Conservation (phyloP, 768 basidiomycete species). For the Serendipita indica region DNA sequence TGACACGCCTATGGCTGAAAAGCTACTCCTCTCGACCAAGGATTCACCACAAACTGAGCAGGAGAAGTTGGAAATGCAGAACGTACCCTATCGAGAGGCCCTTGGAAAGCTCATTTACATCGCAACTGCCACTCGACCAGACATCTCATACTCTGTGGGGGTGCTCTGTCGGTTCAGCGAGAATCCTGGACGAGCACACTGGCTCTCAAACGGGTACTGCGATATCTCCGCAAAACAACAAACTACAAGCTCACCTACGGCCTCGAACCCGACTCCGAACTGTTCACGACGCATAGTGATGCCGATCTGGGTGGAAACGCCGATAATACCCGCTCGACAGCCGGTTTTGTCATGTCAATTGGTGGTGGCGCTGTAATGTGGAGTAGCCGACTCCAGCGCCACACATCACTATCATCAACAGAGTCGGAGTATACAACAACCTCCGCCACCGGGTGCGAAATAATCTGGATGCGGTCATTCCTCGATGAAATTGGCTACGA, state of each 20-base stretch:
- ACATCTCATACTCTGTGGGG: conserved; percentile 27
- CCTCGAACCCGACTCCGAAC: background rate
- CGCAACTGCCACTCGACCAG: conserved; percentile 24
- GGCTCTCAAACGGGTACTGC: conserved; percentile 9
- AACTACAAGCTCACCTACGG: background rate
- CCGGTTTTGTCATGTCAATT: conserved; percentile 9
- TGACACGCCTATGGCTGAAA: conserved; percentile 16
- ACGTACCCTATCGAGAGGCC: conserved; percentile 20
- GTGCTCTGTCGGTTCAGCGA: conserved; percentile 11
- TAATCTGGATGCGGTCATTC: conserved; percentile 16
- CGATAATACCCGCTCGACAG: conserved; percentile 8
- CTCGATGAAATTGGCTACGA: conserved; percentile 15
- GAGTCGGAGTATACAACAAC: conserved; percentile 20
- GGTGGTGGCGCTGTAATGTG: conserved; percentile 14
- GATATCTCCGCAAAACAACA: conserved; percentile 1
- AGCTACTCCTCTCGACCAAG: conserved; percentile 3
- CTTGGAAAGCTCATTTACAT: conserved; percentile 18
- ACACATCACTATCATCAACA: conserved; percentile 24
- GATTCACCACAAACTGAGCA: background rate
- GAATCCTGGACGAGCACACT: conserved; percentile 4
- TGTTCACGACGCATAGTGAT: background rate
- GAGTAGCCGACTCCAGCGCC: conserved; percentile 23
- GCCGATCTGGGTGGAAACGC: conserved; percentile 5
- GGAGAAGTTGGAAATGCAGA: conserved; percentile 10
- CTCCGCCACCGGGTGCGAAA: conserved; percentile 15